Base-by-base conservation (phyloP, 2,329 filamentous ascomycete genomes). In the Boeremia exigua region DNA sequence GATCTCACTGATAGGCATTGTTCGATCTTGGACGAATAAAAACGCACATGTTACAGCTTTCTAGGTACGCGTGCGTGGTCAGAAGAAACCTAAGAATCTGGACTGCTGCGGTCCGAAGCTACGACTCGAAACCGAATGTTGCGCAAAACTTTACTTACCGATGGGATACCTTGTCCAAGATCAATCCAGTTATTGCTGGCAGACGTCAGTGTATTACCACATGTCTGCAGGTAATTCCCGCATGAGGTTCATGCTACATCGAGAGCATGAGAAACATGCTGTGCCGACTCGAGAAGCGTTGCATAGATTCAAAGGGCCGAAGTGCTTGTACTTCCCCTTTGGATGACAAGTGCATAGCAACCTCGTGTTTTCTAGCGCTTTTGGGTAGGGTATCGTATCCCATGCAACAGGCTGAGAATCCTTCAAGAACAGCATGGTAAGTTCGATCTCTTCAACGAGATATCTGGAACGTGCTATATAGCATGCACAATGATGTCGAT, bases 181-280 rank as follows among this genome's bases (percentile, higher is more conserved):
- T 40, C 23, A 29, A 33, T 25, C 11, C 28, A 23, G 33, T 15
- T 25, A 40, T 56, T 33, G 29, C 42, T 53, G 43, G 29, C 28
- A 32, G 19, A 19, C 23, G 19, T 7, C 28, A 8, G 27, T 12
- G 29, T 39, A 39, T 28, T 19, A 48, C 30, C 12, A 34, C 42
- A 43, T 51, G 47, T 32, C 61, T 60, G 58, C 63, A 62, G 33
- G 57, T 61, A 50, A 57, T 60, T 52, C 46, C 54, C 52, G 34
- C 55, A 46, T 48, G 37, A 30, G 38, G 25, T 17, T 48, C 43
- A 38, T 44, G 43, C 48, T 56, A 45, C 49, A 28, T 48, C 30
- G 43, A 52, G 58, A 45, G 40, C 32, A 19, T 33, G 38, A 23
- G 19, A 7, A 36, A 45, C 48, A 49, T 27, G 37, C 25, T 17